A percentile compares a stretch with the other conserved stretches of the same genome.
These are phyloP conservation scores for Fistulifera pelliculosa DNA, from an alignment of 108 stramenopile species.

Conservation along the genomic window DNA sequence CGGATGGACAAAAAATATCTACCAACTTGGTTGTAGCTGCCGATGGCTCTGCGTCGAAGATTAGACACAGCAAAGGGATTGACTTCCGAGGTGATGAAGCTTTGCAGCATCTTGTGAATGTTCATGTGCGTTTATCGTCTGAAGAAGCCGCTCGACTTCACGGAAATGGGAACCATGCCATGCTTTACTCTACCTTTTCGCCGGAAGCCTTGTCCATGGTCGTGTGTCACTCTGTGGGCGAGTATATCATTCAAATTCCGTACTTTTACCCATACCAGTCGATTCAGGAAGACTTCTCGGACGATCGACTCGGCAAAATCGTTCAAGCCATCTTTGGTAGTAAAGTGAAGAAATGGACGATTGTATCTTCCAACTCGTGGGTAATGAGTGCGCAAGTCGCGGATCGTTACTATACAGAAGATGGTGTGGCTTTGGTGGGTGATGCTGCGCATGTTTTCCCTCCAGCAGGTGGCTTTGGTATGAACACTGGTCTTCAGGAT, in stretches of 20 bases:
- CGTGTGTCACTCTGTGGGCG: slow-evolving; percentile 83
- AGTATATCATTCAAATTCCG: slow-evolving; percentile 91
- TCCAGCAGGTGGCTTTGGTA: slow-evolving; percentile 94
- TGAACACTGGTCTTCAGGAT: slow-evolving; percentile 96
- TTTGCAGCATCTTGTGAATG: slow-evolving; percentile 80
- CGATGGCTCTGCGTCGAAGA: slow-evolving; percentile 73
- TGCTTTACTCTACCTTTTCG: slow-evolving; percentile 91
- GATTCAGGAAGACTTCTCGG: slow-evolving; percentile 44
- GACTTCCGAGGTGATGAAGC: slow-evolving; percentile 34
- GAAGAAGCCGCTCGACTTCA: slow-evolving; percentile 12
- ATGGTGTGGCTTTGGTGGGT: slow-evolving; percentile 60
- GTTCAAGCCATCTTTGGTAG: slow-evolving; percentile 44
- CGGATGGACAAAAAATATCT: not conserved
- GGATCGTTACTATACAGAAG: slow-evolving; percentile 35
- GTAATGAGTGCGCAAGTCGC: slow-evolving; percentile 82
- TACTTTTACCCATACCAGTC: slow-evolving; percentile 90
- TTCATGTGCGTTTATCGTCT: slow-evolving; percentile 49
- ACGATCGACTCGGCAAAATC: slow-evolving; percentile 33
- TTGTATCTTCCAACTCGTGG: slow-evolving; percentile 83
- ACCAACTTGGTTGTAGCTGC: slow-evolving; percentile 39
- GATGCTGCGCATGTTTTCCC: slow-evolving; percentile 96
- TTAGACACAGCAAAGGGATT: slow-evolving; percentile 38
- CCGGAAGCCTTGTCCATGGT: slow-evolving; percentile 76
- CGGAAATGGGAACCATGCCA: slow-evolving; percentile 45
- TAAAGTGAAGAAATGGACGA: slow-evolving; percentile 4